Evolutionary conservation across 225 moss, liverwort and hornwort genomes (phyloP).

Genomic region (Sphagnum tenellum): DNA sequence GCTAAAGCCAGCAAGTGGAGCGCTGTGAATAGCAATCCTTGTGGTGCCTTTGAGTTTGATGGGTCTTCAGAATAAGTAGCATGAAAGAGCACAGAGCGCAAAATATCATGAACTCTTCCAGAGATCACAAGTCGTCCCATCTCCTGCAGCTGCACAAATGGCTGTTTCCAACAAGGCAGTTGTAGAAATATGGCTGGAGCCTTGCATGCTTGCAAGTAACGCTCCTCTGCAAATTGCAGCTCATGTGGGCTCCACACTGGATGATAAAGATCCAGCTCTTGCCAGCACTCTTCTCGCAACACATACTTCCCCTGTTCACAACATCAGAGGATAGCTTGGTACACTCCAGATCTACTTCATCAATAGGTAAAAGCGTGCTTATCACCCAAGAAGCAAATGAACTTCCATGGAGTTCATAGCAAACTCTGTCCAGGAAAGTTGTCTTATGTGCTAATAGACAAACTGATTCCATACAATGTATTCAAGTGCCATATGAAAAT

Average conservation of each 20-base stretch:
- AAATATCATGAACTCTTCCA: conserved; percentile 57
- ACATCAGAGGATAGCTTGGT: neutral
- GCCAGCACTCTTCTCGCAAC: conserved; percentile 74
- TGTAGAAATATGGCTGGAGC: conserved; percentile 72
- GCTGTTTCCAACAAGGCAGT: conserved; percentile 71
- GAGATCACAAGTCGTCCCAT: conserved; percentile 64
- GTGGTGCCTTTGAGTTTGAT: conserved; percentile 67
- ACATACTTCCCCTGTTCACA: conserved; percentile 69
- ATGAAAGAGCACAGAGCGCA: conserved; percentile 69
- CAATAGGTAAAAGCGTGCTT: no score
- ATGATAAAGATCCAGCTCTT: conserved; percentile 89
- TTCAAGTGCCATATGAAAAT: no score
- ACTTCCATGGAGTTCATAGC: no score
- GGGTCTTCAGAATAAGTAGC: conserved; percentile 46
- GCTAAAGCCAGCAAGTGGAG: conserved; percentile 81
- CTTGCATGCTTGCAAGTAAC: conserved; percentile 71
- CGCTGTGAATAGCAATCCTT: conserved; percentile 64
- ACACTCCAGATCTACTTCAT: no score
- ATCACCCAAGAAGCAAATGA: no score
- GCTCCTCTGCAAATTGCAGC: conserved; percentile 80
- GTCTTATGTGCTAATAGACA: no score
- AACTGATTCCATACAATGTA: no score
- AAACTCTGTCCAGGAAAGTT: no score
- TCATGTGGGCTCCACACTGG: conserved; percentile 85
- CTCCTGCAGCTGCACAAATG: conserved; percentile 46